Evolutionary conservation across 2,329 filamentous ascomycete species (phyloP), one percentile per base, ranked within the genome.

Genomic region (Thelonectria olida): DNA sequence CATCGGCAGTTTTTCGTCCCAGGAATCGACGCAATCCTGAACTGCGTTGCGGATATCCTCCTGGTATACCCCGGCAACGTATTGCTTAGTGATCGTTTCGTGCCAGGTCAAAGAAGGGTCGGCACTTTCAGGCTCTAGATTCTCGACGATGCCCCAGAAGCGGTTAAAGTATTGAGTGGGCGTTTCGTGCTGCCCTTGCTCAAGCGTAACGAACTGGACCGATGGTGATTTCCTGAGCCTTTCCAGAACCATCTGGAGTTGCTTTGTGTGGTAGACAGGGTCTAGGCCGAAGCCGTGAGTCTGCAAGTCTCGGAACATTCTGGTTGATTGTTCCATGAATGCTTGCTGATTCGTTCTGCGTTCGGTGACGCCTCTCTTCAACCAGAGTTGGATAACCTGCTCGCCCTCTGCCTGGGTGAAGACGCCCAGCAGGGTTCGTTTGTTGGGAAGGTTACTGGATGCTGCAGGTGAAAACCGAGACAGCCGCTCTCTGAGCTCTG

Each of bases 351-450:
- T 49, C 15, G 56, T 61, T 15, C 67, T 64, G 31, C 47, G 57
- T 15, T 68, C 68, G 41, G 60, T 66, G 20, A 67, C 54, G 4
- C 66, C 63, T 36, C 62, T 73, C 7, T 62, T 57, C 34, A 74
- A 67, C 76, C 72, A 77, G 3, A 78, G 68, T 70, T 83, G 78
- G 2, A 83, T 76, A 20, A 88, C 71, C 19, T 77, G 75, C 67
- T 89, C 87, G 7, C 87, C 87, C 67, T 90, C 87, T 2, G 81
- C 73, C 64, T 88, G 84, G 13, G 76, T 81, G 61, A 78, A 81
- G 2, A 87, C 79, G 0, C 85, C 84, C n/a, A 78, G 74, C 1
- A 90, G 79, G 4, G 85, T 85, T 38, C 84, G 81, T 58, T 78
- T 73, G 50, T 73, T 74, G 6, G 74, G 66, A 2, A 64, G 52